A percentile compares a stretch with the other conserved stretches of the same genome.
phyloP scores from a whole-genome alignment of 805 yeast species.

The Isabelozyma gotoi region DNA sequence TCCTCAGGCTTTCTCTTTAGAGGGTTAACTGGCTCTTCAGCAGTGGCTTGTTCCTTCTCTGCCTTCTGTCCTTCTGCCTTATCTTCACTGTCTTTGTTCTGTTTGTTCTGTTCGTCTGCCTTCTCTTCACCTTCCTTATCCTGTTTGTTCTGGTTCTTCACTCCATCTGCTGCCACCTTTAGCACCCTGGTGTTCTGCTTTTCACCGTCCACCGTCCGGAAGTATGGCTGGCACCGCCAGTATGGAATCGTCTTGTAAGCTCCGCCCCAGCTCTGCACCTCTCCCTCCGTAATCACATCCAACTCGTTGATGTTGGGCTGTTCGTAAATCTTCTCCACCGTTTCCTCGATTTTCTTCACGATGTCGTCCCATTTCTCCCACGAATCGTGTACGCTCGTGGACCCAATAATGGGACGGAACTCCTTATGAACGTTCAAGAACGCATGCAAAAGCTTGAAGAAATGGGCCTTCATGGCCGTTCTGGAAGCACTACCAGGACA shows the following conservation, averaged over 20 bases:
- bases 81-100: neutral
- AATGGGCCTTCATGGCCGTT: slow-evolving; percentile 86
- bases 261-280: slow-evolving; percentile 72
- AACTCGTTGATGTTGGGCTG: slow-evolving; percentile 50
- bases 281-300: slow-evolving; percentile 59
- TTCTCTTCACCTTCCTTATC: neutral
- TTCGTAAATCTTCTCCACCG: slow-evolving; percentile 57
- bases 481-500: slow-evolving; percentile 71
- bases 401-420: slow-evolving; percentile 71
- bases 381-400: slow-evolving; percentile 38
- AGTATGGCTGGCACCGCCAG: slow-evolving; percentile 96
- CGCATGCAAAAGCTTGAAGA: slow-evolving; percentile 83
- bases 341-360: slow-evolving; percentile 64
- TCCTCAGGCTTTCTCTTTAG: too few relatives aligned
- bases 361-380: slow-evolving; percentile 46
- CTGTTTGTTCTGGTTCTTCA: neutral
- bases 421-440: slow-evolving; percentile 77
- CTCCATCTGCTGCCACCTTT: slow-evolving; percentile 33
- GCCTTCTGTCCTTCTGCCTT: neutral
- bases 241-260: slow-evolving; percentile 78
- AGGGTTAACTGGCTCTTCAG: too few relatives aligned
- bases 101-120: neutral
- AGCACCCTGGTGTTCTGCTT: slow-evolving; percentile 38
- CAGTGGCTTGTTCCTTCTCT: too few relatives aligned
- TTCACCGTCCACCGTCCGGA: slow-evolving; percentile 83